These are phyloP conservation scores for Fraxinus albicans DNA, from an alignment of 305 asterid species.

Conservation along the genomic window DNA sequence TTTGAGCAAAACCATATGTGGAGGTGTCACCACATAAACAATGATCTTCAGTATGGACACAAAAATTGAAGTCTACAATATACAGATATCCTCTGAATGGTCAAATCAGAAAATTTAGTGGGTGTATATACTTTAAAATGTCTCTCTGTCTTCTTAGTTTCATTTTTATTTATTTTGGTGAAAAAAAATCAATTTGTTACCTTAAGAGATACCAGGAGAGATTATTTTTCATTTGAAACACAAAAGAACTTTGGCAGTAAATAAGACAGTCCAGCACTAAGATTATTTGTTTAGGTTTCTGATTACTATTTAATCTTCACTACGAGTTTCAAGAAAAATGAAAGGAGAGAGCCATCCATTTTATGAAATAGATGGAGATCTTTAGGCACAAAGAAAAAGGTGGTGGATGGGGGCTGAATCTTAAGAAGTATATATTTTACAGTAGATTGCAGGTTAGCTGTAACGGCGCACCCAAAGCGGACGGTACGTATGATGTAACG, in stretches of 20 bases:
- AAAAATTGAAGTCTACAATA: neutral
- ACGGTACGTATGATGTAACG: neutral
- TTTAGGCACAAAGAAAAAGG: neutral
- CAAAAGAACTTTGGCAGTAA: neutral
- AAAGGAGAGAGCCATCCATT: conserved; percentile 8
- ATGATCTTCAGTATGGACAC: neutral
- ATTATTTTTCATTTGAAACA: neutral
- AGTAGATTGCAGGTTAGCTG: neutral
- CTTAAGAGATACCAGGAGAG: neutral
- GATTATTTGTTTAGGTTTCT: conserved; percentile 11
- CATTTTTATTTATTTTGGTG: conserved; percentile 2
- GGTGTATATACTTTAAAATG: neutral
- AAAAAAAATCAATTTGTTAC: neutral
- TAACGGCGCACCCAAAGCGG: neutral
- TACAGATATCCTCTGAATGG: neutral
- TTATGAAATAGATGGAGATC: conserved; percentile 2
- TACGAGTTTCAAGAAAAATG: neutral
- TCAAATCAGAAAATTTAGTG: neutral
- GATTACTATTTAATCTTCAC: neutral
- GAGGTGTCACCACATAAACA: conserved; percentile 7
- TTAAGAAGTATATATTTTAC: neutral
- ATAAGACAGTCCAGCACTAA: neutral
- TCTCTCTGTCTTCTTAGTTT: neutral
- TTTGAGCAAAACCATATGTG: neutral
- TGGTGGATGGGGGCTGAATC: neutral